A percentile compares a stretch with the other conserved stretches of the same genome.
phyloP scores from a whole-genome alignment of 1,284 basidiomycete genomes.

The Tilletia walkeri region DNA sequence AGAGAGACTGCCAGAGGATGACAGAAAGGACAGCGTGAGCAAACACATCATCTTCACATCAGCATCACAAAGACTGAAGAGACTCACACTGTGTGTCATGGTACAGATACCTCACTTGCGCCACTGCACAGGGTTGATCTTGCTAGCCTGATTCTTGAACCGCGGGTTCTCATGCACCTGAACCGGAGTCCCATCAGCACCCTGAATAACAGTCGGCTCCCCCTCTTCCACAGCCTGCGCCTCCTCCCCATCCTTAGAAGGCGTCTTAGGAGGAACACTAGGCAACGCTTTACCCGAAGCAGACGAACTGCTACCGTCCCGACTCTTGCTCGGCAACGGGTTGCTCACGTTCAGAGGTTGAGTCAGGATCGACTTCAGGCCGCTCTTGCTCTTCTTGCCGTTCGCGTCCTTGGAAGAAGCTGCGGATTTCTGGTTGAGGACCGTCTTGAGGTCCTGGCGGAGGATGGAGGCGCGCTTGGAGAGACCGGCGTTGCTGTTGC shows the following conservation, averaged over 20 bases:
- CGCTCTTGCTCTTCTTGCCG: slow-evolving; percentile 1
- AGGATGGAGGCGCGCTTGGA: slow-evolving; percentile 14
- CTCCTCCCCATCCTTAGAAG: slow-evolving; percentile 7
- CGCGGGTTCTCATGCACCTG: slow-evolving; percentile 11
- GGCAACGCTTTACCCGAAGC: not conserved
- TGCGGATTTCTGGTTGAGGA: slow-evolving; percentile 5
- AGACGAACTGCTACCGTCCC: not conserved
- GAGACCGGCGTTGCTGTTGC: not conserved
- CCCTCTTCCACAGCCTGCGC: not conserved
- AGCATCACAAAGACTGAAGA: too few species aligned
- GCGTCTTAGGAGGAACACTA: slow-evolving; percentile 1
- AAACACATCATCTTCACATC: too few species aligned
- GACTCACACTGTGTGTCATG: too few species aligned
- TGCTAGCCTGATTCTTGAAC: slow-evolving; percentile 14
- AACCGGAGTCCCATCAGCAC: not conserved
- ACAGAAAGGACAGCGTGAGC: too few species aligned
- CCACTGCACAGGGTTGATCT: slow-evolving; percentile 15
- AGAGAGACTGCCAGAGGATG: too few species aligned
- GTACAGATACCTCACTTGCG: not conserved
- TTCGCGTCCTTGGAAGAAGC: not conserved
- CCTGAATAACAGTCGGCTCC: not conserved
- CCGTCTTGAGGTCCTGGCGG: slow-evolving; percentile 15
- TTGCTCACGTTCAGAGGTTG: slow-evolving; percentile 14
- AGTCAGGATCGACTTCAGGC: not conserved
- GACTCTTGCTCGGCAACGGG: not conserved